Evolutionary conservation across 129 eudicot species (phyloP).

Genomic region (Saussurea involucrata): DNA sequence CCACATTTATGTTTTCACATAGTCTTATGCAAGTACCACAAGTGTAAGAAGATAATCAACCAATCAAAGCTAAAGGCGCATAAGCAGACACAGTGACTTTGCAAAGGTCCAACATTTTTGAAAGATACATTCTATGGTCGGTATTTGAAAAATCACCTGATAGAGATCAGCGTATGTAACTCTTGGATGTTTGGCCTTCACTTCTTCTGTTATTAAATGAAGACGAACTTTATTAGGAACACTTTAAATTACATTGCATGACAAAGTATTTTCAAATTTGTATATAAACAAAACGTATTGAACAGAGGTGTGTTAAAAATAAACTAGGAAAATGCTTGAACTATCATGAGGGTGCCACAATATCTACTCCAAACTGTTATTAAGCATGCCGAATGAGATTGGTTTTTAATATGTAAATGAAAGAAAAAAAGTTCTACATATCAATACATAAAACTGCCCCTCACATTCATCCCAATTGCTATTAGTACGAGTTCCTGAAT

Average conservation of each 20-base stretch:
- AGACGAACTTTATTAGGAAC: not conserved
- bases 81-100: not conserved
- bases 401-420: not conserved
- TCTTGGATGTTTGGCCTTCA: constrained; percentile 72
- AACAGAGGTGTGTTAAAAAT: not conserved
- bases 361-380: not conserved
- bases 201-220: constrained; percentile 52
- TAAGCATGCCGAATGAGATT: not conserved
- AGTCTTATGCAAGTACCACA: not conserved
- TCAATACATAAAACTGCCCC: not conserved
- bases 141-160: constrained; percentile 53
- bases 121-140: not conserved
- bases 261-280: not conserved
- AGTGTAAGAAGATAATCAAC: not conserved
- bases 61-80: not conserved
- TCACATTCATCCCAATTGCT: not conserved
- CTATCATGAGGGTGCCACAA: not conserved
- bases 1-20: not conserved
- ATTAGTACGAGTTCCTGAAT: not conserved
- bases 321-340: not conserved
- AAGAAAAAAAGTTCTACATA: not conserved
- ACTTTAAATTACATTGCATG: not conserved
- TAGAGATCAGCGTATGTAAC: constrained; percentile 93
- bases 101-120: constrained; percentile 12
- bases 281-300: not conserved